Conservation (phyloP, 179 eudicot species). For the Heliamphora ciliata region DNA sequence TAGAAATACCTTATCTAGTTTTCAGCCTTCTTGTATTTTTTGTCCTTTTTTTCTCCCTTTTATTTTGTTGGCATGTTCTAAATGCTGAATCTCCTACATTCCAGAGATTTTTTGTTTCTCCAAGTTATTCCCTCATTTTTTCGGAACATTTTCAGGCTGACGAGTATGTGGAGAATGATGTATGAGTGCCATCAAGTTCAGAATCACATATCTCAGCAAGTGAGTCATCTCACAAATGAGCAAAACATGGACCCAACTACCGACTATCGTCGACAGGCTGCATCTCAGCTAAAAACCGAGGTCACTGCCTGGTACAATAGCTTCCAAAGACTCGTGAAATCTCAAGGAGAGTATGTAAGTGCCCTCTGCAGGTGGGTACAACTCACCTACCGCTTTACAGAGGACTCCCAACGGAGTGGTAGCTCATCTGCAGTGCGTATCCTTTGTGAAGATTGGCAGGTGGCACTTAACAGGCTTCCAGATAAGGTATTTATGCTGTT, state of each 20-base stretch:
- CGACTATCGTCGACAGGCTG: slow-evolving; percentile 51
- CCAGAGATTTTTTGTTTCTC: neutral
- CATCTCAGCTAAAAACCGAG: slow-evolving; percentile 66
- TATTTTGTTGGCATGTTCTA: neutral
- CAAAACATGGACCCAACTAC: slow-evolving; percentile 46
- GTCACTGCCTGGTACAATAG: slow-evolving; percentile 58
- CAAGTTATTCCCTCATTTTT: neutral
- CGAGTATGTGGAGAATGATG: slow-evolving; percentile 69
- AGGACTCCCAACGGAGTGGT: slow-evolving; percentile 23
- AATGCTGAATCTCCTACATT: neutral
- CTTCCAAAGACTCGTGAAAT: slow-evolving; percentile 50
- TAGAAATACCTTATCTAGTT: neutral
- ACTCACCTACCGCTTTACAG: slow-evolving; percentile 36
- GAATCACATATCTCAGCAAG: slow-evolving; percentile 51
- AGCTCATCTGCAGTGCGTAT: slow-evolving; percentile 35
- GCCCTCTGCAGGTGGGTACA: slow-evolving; percentile 49
- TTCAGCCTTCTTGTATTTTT: neutral
- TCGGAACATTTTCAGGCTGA: slow-evolving; percentile 33
- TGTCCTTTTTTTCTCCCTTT: neutral
- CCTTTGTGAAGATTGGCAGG: slow-evolving; percentile 52
- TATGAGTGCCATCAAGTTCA: slow-evolving; percentile 64
- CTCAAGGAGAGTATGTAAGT: slow-evolving; percentile 52
- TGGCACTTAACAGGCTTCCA: slow-evolving; percentile 55
- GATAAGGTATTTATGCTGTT: slow-evolving; percentile 47
- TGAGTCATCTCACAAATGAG: slow-evolving; percentile 43